Conservation (phyloP, 23 red algal genomes). For the Gracilaria vermiculophylla region DNA sequence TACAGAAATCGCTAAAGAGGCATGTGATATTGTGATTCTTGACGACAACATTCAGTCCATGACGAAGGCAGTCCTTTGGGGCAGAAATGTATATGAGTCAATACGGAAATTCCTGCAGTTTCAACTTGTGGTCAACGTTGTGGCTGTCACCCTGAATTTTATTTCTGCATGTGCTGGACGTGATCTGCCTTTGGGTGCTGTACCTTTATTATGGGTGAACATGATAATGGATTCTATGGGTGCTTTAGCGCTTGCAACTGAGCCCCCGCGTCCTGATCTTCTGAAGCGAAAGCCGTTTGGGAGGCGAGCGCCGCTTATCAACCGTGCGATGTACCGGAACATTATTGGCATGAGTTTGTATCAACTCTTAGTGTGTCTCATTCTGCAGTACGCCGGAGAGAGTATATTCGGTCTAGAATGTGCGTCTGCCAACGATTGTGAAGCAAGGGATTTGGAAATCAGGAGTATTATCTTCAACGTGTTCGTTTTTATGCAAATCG, state of each 20-base stretch:
- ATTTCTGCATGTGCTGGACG: constrained; percentile 82
- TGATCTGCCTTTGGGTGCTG: constrained; percentile 72
- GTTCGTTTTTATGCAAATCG: constrained; percentile 95
- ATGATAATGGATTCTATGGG: constrained; percentile 99
- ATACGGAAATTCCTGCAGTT: constrained; percentile 96
- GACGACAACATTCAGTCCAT: constrained; percentile 91
- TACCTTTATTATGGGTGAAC: constrained; percentile 96
- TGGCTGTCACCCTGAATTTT: constrained; percentile 88
- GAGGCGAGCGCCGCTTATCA: constrained; percentile 83
- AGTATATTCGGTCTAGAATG: constrained; percentile 74
- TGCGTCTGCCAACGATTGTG: constrained; percentile 20
- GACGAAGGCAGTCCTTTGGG: constrained; percentile 94
- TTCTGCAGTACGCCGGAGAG: constrained; percentile 71
- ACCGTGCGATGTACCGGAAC: constrained; percentile 89
- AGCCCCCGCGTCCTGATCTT: constrained; percentile 75
- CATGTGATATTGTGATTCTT: constrained; percentile 88
- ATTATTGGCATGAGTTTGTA: constrained; percentile 77
- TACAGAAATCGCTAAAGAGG: constrained; percentile 96
- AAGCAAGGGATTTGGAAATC: constrained; percentile 50
- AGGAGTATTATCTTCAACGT: constrained; percentile 88
- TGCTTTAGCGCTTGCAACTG: constrained; percentile 92
- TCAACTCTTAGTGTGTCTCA: constrained; percentile 76
- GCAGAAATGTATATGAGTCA: constrained; percentile 79
- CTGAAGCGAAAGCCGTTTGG: constrained; percentile 83
- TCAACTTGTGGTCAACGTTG: constrained; percentile 92